A percentile compares a stretch with the other conserved stretches of the same genome.
Conservation (phyloP, 768 basidiomycete species). For the Tylopilus subfusipes region DNA sequence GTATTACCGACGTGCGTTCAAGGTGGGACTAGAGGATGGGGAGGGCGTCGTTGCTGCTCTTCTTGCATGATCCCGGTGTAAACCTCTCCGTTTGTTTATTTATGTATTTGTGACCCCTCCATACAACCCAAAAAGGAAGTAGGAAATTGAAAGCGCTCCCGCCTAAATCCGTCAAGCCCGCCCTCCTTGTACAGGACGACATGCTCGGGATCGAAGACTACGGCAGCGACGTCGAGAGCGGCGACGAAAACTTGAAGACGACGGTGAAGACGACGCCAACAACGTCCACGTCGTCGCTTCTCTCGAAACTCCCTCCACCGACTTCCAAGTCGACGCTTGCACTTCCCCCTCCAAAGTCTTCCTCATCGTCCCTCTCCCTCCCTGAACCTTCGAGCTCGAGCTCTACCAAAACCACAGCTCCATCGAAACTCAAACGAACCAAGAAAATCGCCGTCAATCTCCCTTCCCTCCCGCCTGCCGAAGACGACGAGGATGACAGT, state of each 20-base stretch:
- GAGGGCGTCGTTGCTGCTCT: constrained; percentile 12
- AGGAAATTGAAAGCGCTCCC: too few species aligned
- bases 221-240: constrained; percentile 67
- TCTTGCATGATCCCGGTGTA: neutral
- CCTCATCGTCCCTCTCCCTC: constrained; percentile 27
- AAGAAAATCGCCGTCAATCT: constrained; percentile 43
- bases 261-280: constrained; percentile 7
- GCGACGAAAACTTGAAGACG: constrained; percentile 35
- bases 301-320: constrained; percentile 24
- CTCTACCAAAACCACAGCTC: neutral
- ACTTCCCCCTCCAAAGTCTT: constrained; percentile 35
- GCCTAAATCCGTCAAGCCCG: neutral
- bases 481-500: constrained; percentile 44
- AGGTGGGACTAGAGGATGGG: constrained; percentile 11
- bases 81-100: neutral
- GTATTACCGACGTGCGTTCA: constrained; percentile 15
- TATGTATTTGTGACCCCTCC: neutral
- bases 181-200: constrained; percentile 2
- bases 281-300: constrained; percentile 8
- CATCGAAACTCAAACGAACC: constrained; percentile 39
- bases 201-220: constrained; percentile 81
- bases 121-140: too few species aligned
- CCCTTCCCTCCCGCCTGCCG: constrained; percentile 28
- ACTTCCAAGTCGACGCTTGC: constrained; percentile 33
- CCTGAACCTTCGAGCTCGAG: constrained; percentile 23